Base-by-base conservation (phyloP, 2,329 filamentous ascomycete species). In the Byssoonygena ceratinophila region DNA sequence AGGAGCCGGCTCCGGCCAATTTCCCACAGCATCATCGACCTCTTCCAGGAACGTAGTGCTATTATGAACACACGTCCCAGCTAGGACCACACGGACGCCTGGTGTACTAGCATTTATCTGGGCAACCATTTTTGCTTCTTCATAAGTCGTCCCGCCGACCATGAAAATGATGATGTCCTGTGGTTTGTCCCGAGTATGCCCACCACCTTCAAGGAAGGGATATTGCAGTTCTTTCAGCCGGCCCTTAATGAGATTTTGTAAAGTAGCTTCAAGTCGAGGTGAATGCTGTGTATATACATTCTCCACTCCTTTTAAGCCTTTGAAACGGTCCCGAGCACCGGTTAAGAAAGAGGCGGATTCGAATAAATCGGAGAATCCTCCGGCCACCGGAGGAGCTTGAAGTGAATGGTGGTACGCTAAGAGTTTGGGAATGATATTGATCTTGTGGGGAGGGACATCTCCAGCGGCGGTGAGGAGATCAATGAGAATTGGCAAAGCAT, bases 241-340 rank as follows among this genome's bases (percentile, higher is more conserved):
- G 0, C 92, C 94, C 65, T 95, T 96, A 72, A 97, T 90, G 48
- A 98, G 74, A 61, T 91, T 91, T 65, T 96, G 91, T 16, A 98
- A 72, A 0, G 89, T 97, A 22, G 80, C 79, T 67, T 96, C 90
- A 14, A 98, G 70, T 20, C 88, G 78, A 0, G 94, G 89, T 4
- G 88, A 94, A 68, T 98, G 92, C 67, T 98, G 94, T 0, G 92
- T 98, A 67, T 98, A 98, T 25, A 98, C 92, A 61, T 98, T 98
- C 67, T 98, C 94, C 1, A 98, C 92, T 1, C 92, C 92, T 64
- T 97, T 96, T 12, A 98, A 76, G 0, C 92, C 92, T 64, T 94
- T 95, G 68, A 98, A 89, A 4, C 90, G 82, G 63, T 84, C 87
- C 36, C 88, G 79, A 9, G 90, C 89, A 11, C 87, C 87, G 0